Evolutionary conservation across 257 asterid genomes (phyloP).

Genomic region (Jacaranda copaia): DNA sequence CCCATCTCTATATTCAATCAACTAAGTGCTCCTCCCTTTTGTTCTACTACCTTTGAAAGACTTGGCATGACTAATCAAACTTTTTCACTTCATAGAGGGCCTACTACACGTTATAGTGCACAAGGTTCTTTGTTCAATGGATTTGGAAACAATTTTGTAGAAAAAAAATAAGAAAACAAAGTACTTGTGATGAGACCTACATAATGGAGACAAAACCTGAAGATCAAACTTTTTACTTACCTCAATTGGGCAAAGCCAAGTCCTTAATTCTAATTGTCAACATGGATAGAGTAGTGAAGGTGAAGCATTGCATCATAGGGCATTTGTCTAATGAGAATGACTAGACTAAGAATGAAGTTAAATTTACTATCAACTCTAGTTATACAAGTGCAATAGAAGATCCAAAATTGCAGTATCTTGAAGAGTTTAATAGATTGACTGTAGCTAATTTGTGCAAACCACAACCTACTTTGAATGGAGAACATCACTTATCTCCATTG

Average conservation of each 20-base stretch:
- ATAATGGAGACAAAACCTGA: neutral
- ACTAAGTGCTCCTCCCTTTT: neutral
- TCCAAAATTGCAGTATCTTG: no score
- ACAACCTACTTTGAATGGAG: no score
- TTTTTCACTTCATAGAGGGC: neutral
- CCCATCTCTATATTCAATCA: neutral
- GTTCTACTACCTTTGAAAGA: neutral
- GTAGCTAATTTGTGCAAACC: no score
- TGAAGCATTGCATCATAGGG: neutral
- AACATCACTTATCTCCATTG: no score
- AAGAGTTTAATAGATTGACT: no score
- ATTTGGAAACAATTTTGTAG: neutral
- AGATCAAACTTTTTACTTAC: no score
- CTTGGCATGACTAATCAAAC: neutral
- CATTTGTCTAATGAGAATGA: neutral
- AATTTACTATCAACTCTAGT: neutral
- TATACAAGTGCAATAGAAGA: neutral
- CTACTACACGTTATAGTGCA: neutral
- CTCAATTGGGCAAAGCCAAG: neutral
- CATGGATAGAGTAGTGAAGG: neutral
- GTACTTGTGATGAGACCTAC: no score
- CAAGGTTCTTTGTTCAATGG: neutral
- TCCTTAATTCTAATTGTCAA: neutral
- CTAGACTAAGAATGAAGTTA: neutral
- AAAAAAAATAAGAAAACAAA: no score